Evolutionary conservation across 139 green algal genomes (phyloP).

Genomic region (Yamagishiella unicocca): DNA sequence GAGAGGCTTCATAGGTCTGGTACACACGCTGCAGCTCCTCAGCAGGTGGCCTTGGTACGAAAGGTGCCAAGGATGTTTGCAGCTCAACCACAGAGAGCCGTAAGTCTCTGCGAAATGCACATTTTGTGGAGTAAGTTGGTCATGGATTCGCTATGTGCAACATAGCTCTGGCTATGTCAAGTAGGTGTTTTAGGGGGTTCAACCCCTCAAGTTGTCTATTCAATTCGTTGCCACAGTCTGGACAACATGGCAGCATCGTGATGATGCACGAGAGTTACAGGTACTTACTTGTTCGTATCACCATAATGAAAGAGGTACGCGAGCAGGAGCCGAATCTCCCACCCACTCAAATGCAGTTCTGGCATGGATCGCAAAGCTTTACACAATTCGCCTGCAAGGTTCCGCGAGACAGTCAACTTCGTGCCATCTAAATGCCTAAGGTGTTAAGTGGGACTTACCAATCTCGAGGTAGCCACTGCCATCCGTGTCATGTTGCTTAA

Average conservation of each 20-base stretch:
- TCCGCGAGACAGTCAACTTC: too few relatives aligned
- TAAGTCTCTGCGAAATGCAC: conserved; percentile 4
- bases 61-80: conserved; percentile 20
- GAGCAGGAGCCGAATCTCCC: conserved; percentile 26
- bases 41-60: not conserved
- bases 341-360: not conserved
- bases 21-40: not conserved
- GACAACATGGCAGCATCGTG: not conserved
- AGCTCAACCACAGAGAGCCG: conserved; percentile 24
- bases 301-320: conserved; percentile 42
- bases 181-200: not conserved
- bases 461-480: conserved; percentile 36
- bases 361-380: not conserved
- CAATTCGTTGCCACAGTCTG: not conserved
- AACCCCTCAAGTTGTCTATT: not conserved
- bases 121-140: not conserved
- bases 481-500: not conserved
- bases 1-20: not conserved
- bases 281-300: conserved; percentile 39
- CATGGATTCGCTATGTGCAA: not conserved
- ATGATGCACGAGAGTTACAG: not conserved
- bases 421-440: too few relatives aligned
- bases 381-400: conserved; percentile 22
- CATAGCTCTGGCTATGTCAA: not conserved
- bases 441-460: not conserved